Evolutionary conservation across 2,329 filamentous ascomycete genomes (phyloP).

Genomic region (Aquanectria penicillioides): DNA sequence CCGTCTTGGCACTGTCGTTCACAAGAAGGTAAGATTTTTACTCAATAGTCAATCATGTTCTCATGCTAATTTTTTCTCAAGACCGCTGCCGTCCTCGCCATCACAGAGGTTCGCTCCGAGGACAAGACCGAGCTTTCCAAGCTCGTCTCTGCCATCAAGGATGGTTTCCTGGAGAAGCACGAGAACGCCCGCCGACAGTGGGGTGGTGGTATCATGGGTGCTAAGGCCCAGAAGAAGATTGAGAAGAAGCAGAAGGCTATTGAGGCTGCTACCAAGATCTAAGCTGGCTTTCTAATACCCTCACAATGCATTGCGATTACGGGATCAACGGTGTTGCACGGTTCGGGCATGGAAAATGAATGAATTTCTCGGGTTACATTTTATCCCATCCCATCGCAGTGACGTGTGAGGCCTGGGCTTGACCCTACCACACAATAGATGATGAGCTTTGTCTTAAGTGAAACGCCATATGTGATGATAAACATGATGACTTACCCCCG

Average conservation of each 20-base stretch:
- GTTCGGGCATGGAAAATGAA: constrained; percentile 56
- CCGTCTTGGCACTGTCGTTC: constrained; percentile 96
- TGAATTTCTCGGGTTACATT: constrained; percentile 50
- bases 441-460: constrained; percentile 41
- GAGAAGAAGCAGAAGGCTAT: constrained; percentile 94
- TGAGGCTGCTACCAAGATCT: constrained; percentile 98
- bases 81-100: constrained; percentile 94
- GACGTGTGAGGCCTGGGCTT: constrained; percentile 38
- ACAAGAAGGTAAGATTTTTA: constrained; percentile 83
- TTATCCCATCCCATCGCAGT: constrained; percentile 42
- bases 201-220: constrained; percentile 99
- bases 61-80: constrained; percentile 53
- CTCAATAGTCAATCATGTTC: too few relatives aligned
- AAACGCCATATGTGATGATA: constrained; percentile 24
- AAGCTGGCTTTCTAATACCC: constrained; percentile 58
- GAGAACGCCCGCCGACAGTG: constrained; percentile 92
- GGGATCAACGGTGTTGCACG: constrained; percentile 53
- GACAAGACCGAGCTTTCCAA: constrained; percentile 99
- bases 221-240: constrained; percentile 84
- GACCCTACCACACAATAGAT: constrained; percentile 55
- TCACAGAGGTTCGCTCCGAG: constrained; percentile 97
- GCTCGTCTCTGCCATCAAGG: constrained; percentile 95
- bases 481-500: too few relatives aligned
- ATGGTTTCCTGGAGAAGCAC: constrained; percentile 96
- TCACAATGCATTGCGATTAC: constrained; percentile 51